Percentiles rank a stretch among this genome's conserved stretches.
Conservation (phyloP, 208 protist species). For the Trypanosomatidae sp. region DNA sequence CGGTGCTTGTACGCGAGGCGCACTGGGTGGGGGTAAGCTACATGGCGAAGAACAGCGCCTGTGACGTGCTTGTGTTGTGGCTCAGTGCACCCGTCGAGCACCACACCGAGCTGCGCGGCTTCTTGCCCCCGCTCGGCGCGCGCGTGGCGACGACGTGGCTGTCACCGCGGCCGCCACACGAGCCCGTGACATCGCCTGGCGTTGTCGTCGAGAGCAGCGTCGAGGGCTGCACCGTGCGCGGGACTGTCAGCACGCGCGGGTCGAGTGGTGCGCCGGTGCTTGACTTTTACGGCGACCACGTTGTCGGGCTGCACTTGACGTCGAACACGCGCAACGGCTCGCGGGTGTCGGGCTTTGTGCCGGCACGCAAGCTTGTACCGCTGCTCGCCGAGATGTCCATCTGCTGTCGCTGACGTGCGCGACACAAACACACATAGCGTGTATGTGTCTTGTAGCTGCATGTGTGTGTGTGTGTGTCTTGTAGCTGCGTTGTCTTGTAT, state of each 20-base stretch:
- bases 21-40: constrained; percentile 34
- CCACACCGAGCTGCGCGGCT: constrained; percentile 33
- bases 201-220: constrained; percentile 51
- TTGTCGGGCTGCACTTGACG: constrained; percentile 74
- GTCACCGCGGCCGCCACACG: constrained; percentile 61
- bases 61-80: constrained; percentile 69
- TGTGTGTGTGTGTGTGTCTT: too few species aligned
- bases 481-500: too few species aligned
- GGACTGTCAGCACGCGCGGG: constrained; percentile 69
- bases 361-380: constrained; percentile 48
- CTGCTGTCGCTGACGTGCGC: constrained; percentile 8
- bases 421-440: not conserved
- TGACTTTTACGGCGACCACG: constrained; percentile 58
- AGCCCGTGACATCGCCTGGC: constrained; percentile 57
- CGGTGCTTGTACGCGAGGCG: constrained; percentile 16
- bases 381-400: constrained; percentile 67
- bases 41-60: constrained; percentile 31
- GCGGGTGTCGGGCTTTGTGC: constrained; percentile 63
- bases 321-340: constrained; percentile 74
- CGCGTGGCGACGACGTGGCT: constrained; percentile 67
- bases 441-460: not conserved
- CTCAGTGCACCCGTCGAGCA: constrained; percentile 15
- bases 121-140: constrained; percentile 28
- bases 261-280: constrained; percentile 75
- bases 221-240: constrained; percentile 31